phyloP scores from a whole-genome alignment of 2,329 filamentous ascomycete species.

The Penicillium sp. region DNA sequence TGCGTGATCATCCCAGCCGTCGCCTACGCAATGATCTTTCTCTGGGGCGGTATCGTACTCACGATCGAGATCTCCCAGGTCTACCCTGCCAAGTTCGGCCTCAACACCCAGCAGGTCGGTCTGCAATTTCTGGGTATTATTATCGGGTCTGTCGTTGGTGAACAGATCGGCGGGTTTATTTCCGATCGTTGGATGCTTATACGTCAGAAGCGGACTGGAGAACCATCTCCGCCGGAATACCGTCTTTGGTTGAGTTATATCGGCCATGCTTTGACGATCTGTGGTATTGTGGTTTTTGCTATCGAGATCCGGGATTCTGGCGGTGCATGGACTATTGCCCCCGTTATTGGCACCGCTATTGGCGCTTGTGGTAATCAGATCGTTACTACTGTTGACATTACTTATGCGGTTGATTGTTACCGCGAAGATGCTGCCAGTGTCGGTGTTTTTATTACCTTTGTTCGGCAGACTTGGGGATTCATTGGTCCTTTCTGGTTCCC shows the following conservation, averaged over 20 bases:
- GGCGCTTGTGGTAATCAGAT: conserved; percentile 59
- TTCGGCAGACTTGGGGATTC: conserved; percentile 44
- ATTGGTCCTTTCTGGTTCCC: conserved; percentile 40
- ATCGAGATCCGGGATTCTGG: conserved; percentile 49
- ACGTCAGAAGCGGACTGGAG: conserved; percentile 27
- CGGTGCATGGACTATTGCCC: conserved; percentile 54
- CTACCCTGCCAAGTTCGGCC: conserved; percentile 53
- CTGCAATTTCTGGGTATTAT: conserved; percentile 59
- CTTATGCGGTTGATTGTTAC: conserved; percentile 59
- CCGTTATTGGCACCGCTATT: conserved; percentile 54
- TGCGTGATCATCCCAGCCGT: conserved; percentile 52
- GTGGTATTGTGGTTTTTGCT: conserved; percentile 56
- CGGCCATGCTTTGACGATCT: conserved; percentile 51
- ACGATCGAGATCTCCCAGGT: conserved; percentile 60
- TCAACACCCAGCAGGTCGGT: conserved; percentile 58
- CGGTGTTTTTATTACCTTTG: conserved; percentile 59
- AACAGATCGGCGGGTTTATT: conserved; percentile 56
- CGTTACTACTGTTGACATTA: conserved; percentile 60
- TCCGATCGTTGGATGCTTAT: conserved; percentile 58
- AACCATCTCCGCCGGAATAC: conserved; percentile 49
- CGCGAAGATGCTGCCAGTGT: conserved; percentile 54
- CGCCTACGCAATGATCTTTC: conserved; percentile 58
- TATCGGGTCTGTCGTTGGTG: conserved; percentile 57
- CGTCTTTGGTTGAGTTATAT: conserved; percentile 59
- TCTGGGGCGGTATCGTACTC: conserved; percentile 52